Evolutionary conservation across 2,329 filamentous ascomycete species (phyloP).

Genomic region (Xylariaceae sp.): DNA sequence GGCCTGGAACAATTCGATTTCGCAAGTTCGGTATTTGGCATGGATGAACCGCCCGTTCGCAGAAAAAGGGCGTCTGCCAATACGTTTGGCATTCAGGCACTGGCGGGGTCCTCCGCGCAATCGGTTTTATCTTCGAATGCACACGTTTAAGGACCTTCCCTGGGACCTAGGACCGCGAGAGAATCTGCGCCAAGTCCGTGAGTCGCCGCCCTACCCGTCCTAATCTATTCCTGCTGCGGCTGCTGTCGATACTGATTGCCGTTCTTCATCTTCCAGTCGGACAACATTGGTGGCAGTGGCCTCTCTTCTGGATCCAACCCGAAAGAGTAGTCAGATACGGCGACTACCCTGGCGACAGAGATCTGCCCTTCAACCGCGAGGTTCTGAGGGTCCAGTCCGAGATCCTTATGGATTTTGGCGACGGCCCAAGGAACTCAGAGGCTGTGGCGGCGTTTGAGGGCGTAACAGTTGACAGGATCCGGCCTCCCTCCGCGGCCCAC

Average conservation of each 20-base stretch:
- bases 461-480: conserved; percentile 3
- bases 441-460: neutral
- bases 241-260: no score
- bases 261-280: conserved; percentile 3
- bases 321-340: conserved; percentile 12
- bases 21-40: neutral
- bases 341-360: conserved; percentile 9
- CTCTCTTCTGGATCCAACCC: conserved; percentile 10
- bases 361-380: conserved; percentile 9
- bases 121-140: neutral
- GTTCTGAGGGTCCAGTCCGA: conserved; percentile 1
- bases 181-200: conserved; percentile 10
- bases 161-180: conserved; percentile 8
- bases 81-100: neutral
- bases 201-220: no score
- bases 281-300: conserved; percentile 11
- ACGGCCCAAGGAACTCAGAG: neutral
- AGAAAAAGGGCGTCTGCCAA: neutral
- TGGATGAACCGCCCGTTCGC: no score
- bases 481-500: conserved; percentile 6
- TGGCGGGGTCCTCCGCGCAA: neutral
- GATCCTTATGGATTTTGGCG: conserved; percentile 2
- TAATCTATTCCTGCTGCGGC: no score
- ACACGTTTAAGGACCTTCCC: conserved; percentile 4
- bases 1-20: neutral